phyloP scores from a whole-genome alignment of 352 stramenopile species.

The Peronospora destructor region DNA sequence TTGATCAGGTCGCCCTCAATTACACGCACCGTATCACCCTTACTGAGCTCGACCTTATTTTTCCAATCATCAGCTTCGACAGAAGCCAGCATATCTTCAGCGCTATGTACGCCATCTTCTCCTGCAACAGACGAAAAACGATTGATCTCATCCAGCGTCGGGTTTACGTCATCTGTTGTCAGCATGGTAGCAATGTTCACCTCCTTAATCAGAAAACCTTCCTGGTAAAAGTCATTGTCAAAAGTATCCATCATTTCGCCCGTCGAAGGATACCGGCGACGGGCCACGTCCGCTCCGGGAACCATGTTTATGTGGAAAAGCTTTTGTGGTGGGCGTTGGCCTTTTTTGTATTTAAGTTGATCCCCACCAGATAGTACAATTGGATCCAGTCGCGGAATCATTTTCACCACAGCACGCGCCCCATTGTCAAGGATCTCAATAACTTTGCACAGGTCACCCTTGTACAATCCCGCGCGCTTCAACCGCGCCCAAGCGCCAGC shows the following conservation, averaged over 20 bases:
- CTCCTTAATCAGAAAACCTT: conserved; percentile 85
- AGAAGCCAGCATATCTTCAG: conserved; percentile 58
- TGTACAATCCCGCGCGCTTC: conserved; percentile 83
- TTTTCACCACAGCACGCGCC: conserved; percentile 74
- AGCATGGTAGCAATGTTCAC: conserved; percentile 85
- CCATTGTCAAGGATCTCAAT: conserved; percentile 84
- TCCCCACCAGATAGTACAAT: conserved; percentile 68
- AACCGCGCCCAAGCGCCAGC: conserved; percentile 77
- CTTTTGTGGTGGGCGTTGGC: conserved; percentile 80
- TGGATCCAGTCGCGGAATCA: conserved; percentile 77
- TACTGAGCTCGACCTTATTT: conserved; percentile 85
- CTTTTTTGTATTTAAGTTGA: conserved; percentile 85
- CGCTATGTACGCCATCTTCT: conserved; percentile 59
- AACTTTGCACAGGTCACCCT: conserved; percentile 84
- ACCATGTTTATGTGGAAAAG: conserved; percentile 72
- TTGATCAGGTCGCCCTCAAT: conserved; percentile 86
- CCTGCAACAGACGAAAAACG: conserved; percentile 65
- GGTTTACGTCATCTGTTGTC: conserved; percentile 78
- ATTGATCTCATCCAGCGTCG: conserved; percentile 85
- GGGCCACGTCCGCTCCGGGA: conserved; percentile 48
- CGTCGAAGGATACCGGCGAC: conserved; percentile 61
- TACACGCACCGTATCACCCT: conserved; percentile 83
- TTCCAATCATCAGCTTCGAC: conserved; percentile 85
- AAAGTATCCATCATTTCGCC: conserved; percentile 86
- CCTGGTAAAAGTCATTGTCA: conserved; percentile 85